Percentiles rank a stretch among this genome's conserved stretches.
These are phyloP conservation scores for Solanum lignicaule DNA, from an alignment of 257 asterid species.

Conservation along the genomic window DNA sequence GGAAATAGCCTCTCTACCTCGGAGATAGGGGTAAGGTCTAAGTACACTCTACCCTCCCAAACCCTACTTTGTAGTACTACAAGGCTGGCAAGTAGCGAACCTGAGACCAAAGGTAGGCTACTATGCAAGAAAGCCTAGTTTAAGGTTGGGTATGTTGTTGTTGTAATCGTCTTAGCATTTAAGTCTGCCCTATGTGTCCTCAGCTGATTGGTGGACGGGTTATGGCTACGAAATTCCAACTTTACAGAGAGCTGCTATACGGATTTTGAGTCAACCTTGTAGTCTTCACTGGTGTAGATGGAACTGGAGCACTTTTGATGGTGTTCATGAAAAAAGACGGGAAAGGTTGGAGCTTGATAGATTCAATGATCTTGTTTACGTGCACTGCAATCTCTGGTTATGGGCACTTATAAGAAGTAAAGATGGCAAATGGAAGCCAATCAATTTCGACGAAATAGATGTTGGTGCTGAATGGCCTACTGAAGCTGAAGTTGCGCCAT, in stretches of 20 bases:
- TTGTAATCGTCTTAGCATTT: neutral
- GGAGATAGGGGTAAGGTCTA: neutral
- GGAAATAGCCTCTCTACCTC: neutral
- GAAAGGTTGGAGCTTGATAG: slow-evolving; percentile 13
- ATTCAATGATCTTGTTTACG: slow-evolving; percentile 27
- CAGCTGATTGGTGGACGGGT: slow-evolving; percentile 43
- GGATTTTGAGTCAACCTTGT: slow-evolving; percentile 35
- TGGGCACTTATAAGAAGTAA: slow-evolving; percentile 18
- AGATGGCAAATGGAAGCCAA: slow-evolving; percentile 12
- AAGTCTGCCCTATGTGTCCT: neutral
- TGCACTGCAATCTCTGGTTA: slow-evolving; percentile 40
- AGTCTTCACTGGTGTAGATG: slow-evolving; percentile 39
- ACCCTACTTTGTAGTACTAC: neutral
- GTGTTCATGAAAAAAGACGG: slow-evolving; percentile 11
- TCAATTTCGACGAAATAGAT: slow-evolving; percentile 26
- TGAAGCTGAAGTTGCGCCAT: slow-evolving; percentile 16
- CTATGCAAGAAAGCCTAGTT: neutral
- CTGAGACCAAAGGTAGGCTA: neutral
- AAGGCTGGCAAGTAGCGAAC: neutral
- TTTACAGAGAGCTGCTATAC: slow-evolving; percentile 29
- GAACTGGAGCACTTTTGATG: slow-evolving; percentile 35
- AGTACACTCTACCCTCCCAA: neutral
- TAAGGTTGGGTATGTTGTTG: neutral
- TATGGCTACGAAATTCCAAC: slow-evolving; percentile 40
- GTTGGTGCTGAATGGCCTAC: slow-evolving; percentile 26